Base-by-base conservation (phyloP, 768 basidiomycete genomes). In the Fibroporia radiculosa region DNA sequence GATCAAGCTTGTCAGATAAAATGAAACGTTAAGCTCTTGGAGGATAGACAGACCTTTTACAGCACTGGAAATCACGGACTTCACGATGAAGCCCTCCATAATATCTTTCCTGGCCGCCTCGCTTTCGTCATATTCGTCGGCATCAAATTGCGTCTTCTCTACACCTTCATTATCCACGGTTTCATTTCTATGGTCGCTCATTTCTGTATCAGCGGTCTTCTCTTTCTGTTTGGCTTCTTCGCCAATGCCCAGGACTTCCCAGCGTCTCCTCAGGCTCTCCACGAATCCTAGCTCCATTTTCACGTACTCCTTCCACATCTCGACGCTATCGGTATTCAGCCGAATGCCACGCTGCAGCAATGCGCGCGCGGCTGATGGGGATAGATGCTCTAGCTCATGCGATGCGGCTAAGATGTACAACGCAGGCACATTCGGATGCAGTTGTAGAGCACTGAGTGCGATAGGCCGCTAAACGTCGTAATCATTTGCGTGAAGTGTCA, bases 231-330 rank as follows among this genome's bases (percentile, higher is more conserved):
- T 56, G 14, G 55, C 61, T 35, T 65, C 66, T 13, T 50, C 59
- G 40, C 56, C 53, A 41, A 93, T 82, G 6, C 91, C 92, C 16
- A 95, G 68, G 6, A 88, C 68, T 35, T 71, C 78, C 90, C 89
- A 92, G 41, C 92, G 71, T 51, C 86, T 67, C 29, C 86, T 69
- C 38, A 93, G 65, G 12, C 76, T 77, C 66, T 95, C 91, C 6
- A 90, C 69, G 62, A 89, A 95, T 2, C 81, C 80, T 4, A 93
- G 65, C 61, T 97, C 93, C 78, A 96, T 89, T 59, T 81, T 81
- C 51, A 91, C 79, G 59, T 93, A 95, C 62, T 93, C 92, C 18
- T 71, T 71, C 93, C 93, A 97, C 63, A 97, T 69, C 45, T 82
- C 80, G 25, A 75, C 62, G 50, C 78, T 86, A 42, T 82, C 77